phyloP scores from a whole-genome alignment of 768 basidiomycete genomes.

The Suillus discolor region DNA sequence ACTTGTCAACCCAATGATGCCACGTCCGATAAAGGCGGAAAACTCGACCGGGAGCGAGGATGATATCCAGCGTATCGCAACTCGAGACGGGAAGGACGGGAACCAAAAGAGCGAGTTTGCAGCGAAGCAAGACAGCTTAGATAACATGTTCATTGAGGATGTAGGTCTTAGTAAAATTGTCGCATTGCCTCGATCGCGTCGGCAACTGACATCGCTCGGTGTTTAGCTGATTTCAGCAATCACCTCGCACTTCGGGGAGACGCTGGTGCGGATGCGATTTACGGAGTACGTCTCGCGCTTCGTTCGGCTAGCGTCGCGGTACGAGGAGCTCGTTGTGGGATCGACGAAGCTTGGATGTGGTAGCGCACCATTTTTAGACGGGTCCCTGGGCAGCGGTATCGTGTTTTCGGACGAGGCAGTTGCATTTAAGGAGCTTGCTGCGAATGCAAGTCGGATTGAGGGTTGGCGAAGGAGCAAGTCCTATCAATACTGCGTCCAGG shows the following conservation, averaged over 20 bases:
- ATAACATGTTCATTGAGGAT: slow-evolving; percentile 92
- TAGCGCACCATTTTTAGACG: slow-evolving; percentile 49
- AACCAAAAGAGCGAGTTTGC: slow-evolving; percentile 53
- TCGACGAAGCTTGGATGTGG: slow-evolving; percentile 77
- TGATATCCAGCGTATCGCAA: slow-evolving; percentile 59
- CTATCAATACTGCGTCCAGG: slow-evolving; percentile 73
- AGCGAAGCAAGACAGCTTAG: slow-evolving; percentile 62
- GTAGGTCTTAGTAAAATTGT: slow-evolving; percentile 47
- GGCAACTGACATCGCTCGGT: slow-evolving; percentile 3
- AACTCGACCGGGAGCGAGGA: slow-evolving; percentile 65
- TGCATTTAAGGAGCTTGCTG: slow-evolving; percentile 68
- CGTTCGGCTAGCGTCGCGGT: slow-evolving; percentile 85
- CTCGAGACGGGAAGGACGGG: slow-evolving; percentile 54
- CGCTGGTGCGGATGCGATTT: slow-evolving; percentile 84
- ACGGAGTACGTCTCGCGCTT: slow-evolving; percentile 89
- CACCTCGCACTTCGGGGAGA: slow-evolving; percentile 90
- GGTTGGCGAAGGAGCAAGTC: slow-evolving; percentile 87
- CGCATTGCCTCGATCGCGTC: background rate
- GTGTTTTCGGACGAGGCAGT: slow-evolving; percentile 73
- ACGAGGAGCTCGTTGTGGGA: slow-evolving; percentile 82
- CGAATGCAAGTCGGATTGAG: slow-evolving; percentile 85
- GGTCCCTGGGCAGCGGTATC: slow-evolving; percentile 75
- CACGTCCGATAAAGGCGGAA: slow-evolving; percentile 66
- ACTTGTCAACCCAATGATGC: slow-evolving; percentile 45
- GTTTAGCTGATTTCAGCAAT: slow-evolving; percentile 81